Conservation (phyloP, 371 early-diverging fungal genomes). For the Apophysomyces variabilis region DNA sequence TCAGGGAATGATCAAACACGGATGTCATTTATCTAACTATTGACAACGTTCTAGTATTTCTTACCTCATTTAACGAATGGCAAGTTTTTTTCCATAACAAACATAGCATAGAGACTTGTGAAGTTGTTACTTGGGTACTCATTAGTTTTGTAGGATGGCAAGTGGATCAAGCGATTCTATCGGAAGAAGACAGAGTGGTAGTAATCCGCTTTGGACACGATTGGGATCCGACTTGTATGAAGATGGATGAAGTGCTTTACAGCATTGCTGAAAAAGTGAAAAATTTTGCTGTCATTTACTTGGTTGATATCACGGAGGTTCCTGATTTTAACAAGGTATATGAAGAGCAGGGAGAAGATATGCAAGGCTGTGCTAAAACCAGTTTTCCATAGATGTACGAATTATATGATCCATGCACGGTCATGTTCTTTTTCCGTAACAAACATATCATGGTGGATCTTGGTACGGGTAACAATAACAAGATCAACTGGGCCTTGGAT, state of each 20-base stretch:
- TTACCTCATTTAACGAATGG: conserved; percentile 82
- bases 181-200: conserved; percentile 96
- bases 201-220: conserved; percentile 97
- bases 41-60: conserved; percentile 56
- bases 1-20: neutral
- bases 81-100: conserved; percentile 14
- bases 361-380: neutral
- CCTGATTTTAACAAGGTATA: conserved; percentile 89
- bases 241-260: conserved; percentile 95
- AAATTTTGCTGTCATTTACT: conserved; percentile 96
- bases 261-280: conserved; percentile 93
- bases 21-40: neutral
- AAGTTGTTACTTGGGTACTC: too few relatives aligned
- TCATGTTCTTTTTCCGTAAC: conserved; percentile 94
- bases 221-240: conserved; percentile 97
- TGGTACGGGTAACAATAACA: conserved; percentile 99
- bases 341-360: neutral
- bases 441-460: conserved; percentile 98
- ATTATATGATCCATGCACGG: conserved; percentile 95
- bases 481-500: conserved; percentile 96
- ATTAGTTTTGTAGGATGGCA: conserved; percentile 82
- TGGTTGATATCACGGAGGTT: conserved; percentile 86
- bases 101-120: neutral
- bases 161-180: conserved; percentile 98
- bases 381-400: conserved; percentile 81